These are phyloP conservation scores for Podospora anserina DNA, from an alignment of 495 filamentous ascomycete species.

Conservation along the genomic window DNA sequence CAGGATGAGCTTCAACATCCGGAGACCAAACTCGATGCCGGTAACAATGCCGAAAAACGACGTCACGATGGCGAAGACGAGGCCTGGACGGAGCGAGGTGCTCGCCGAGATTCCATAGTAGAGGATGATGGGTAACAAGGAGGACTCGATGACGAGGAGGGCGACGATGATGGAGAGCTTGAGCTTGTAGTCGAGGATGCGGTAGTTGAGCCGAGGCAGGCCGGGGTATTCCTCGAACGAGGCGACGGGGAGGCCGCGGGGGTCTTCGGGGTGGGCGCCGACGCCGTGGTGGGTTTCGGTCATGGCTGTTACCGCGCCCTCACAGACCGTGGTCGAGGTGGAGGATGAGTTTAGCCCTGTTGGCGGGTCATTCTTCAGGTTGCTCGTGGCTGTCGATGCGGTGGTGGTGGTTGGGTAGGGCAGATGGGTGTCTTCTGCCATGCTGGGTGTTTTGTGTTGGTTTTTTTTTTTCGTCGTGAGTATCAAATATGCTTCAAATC, in stretches of 20 bases:
- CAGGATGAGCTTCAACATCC: slow-evolving; percentile 42
- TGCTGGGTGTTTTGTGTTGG: not conserved
- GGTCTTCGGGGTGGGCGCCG: not conserved
- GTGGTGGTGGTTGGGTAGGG: not conserved
- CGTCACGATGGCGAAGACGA: slow-evolving; percentile 51
- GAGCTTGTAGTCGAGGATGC: slow-evolving; percentile 42
- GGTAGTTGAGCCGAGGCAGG: slow-evolving; percentile 43
- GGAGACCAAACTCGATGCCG: slow-evolving; percentile 48
- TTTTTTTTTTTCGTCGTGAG: not conserved
- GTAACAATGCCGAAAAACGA: slow-evolving; percentile 50
- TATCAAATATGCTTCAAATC: not conserved
- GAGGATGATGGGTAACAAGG: slow-evolving; percentile 44
- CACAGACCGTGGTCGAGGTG: not conserved
- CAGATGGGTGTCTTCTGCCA: not conserved
- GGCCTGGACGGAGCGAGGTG: slow-evolving; percentile 41
- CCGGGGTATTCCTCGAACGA: slow-evolving; percentile 24
- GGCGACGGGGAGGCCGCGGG: slow-evolving; percentile 2
- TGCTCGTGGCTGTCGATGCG: not conserved
- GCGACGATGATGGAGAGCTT: slow-evolving; percentile 41
- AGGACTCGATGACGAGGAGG: slow-evolving; percentile 46
- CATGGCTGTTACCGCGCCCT: not conserved
- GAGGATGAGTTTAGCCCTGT: not conserved
- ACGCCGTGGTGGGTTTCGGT: not conserved
- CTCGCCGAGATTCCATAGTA: slow-evolving; percentile 45
- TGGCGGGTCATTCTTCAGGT: not conserved